Percentiles rank a stretch among this genome's conserved stretches.
phyloP scores from a whole-genome alignment of 176 grass and related monocot species.

The Alloteropsis semialata region DNA sequence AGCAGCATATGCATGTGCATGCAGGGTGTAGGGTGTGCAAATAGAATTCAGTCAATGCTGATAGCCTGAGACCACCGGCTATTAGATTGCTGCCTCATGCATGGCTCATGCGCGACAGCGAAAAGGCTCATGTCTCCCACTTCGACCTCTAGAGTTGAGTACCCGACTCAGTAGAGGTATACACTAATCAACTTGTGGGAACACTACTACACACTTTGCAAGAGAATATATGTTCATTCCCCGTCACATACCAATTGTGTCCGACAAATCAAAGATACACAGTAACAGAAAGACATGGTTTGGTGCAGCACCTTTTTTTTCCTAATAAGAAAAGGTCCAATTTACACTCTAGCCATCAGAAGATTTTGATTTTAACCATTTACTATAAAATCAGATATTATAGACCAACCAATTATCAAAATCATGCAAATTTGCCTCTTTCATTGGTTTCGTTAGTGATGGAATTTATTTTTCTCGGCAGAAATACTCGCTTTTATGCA shows the following conservation, averaged over 20 bases:
- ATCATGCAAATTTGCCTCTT: too few relatives aligned
- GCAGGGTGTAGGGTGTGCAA: neutral
- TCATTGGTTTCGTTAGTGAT: too few relatives aligned
- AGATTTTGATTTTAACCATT: too few relatives aligned
- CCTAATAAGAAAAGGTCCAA: too few relatives aligned
- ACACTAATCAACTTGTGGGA: neutral
- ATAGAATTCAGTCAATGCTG: conserved; percentile 19
- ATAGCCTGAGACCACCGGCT: neutral
- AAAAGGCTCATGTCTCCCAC: neutral
- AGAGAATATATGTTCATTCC: neutral
- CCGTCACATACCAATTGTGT: neutral
- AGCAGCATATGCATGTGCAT: neutral
- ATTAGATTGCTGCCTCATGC: conserved; percentile 9
- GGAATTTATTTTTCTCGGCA: too few relatives aligned
- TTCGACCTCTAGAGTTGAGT: neutral
- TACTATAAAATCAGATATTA: too few relatives aligned
- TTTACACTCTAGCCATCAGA: too few relatives aligned
- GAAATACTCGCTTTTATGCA: too few relatives aligned
- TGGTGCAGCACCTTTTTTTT: neutral
- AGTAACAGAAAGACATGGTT: neutral
- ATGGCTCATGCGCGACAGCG: neutral
- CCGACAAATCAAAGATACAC: neutral
- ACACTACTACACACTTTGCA: neutral
- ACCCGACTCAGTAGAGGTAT: neutral
- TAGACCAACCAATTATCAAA: too few relatives aligned